phyloP scores from a whole-genome alignment of 371 early-diverging fungal genomes.

The Lichtheimia ornata region DNA sequence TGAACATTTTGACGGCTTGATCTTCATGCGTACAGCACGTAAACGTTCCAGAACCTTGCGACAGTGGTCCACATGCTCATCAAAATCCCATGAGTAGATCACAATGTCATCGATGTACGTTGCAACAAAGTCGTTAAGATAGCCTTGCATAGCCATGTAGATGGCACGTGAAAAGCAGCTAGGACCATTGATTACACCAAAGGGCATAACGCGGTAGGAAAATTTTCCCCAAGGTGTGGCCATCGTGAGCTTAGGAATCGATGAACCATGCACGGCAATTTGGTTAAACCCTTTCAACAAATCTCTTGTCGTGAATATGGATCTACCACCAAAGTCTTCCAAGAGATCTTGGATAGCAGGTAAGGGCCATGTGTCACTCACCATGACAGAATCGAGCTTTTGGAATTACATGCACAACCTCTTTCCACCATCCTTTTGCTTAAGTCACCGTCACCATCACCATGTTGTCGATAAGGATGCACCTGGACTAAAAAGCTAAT shows the following conservation, averaged over 20 bases:
- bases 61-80: neutral
- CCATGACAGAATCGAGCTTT: too few species aligned
- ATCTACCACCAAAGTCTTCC: too few species aligned
- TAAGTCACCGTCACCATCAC: too few species aligned
- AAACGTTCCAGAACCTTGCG: neutral
- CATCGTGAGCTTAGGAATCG: slow-evolving; percentile 5
- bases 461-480: too few species aligned
- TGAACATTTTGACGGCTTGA: neutral
- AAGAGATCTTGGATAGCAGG: too few species aligned
- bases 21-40: neutral
- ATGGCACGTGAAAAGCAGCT: slow-evolving; percentile 13
- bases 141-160: slow-evolving; percentile 7
- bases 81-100: neutral
- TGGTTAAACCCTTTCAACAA: slow-evolving; percentile 11
- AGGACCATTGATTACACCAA: slow-evolving; percentile 21
- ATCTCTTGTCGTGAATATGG: too few species aligned
- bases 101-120: slow-evolving; percentile 7
- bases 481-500: too few species aligned
- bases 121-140: neutral
- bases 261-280: neutral
- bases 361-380: too few species aligned
- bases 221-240: slow-evolving; percentile 13
- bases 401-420: too few species aligned
- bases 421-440: too few species aligned
- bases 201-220: slow-evolving; percentile 15